Conservation (phyloP, 2,329 filamentous ascomycete genomes). For the Pezicula radicicola region DNA sequence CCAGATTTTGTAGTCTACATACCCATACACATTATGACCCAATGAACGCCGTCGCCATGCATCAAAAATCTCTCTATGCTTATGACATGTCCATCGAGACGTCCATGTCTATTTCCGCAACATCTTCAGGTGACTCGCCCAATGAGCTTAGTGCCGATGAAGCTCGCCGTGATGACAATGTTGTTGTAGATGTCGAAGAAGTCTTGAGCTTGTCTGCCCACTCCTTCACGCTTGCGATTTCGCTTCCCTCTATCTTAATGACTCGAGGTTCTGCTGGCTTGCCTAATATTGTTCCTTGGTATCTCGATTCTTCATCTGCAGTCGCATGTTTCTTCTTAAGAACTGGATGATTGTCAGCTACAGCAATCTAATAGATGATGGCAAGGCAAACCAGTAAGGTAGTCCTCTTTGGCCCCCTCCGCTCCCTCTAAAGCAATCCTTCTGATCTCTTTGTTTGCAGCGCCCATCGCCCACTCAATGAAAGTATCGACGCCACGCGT, state of each 20-base stretch:
- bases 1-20: slow-evolving; percentile 12
- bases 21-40: not conserved
- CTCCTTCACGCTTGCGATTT: slow-evolving; percentile 61
- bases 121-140: slow-evolving; percentile 19
- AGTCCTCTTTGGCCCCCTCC: slow-evolving; percentile 64
- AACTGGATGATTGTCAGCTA: slow-evolving; percentile 40
- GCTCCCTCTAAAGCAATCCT: slow-evolving; percentile 74
- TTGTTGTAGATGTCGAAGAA: slow-evolving; percentile 8
- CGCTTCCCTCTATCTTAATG: slow-evolving; percentile 76
- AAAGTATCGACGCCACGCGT: slow-evolving; percentile 75
- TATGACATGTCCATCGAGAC: slow-evolving; percentile 4
- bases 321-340: slow-evolving; percentile 93
- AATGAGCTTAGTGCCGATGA: slow-evolving; percentile 29
- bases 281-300: slow-evolving; percentile 80
- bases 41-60: slow-evolving; percentile 29
- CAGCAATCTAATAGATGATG: slow-evolving; percentile 3
- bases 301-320: slow-evolving; percentile 81
- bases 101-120: slow-evolving; percentile 27
- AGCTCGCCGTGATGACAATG: slow-evolving; percentile 20
- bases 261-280: slow-evolving; percentile 67
- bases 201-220: slow-evolving; percentile 50
- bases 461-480: slow-evolving; percentile 72
- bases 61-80: slow-evolving; percentile 1
- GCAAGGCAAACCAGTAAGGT: slow-evolving; percentile 53
- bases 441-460: slow-evolving; percentile 74